phyloP scores from a whole-genome alignment of 441 rosid genomes.

The Croton setiger region DNA sequence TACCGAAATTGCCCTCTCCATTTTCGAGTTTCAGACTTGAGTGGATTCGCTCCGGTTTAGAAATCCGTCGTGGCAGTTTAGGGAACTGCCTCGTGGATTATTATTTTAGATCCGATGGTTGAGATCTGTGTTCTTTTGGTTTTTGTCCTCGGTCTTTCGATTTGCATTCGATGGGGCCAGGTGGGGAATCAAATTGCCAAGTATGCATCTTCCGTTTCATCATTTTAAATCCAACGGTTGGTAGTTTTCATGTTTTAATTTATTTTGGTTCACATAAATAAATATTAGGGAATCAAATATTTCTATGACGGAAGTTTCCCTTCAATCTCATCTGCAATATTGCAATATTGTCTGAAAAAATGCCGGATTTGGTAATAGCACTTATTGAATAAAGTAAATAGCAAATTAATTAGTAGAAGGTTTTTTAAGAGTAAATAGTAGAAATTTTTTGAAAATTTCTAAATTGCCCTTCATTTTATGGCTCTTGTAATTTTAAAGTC shows the following conservation, averaged over 20 bases:
- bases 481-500: too few species aligned
- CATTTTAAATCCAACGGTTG: neutral
- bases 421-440: too few species aligned
- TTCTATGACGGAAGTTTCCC: neutral
- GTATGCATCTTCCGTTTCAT: neutral
- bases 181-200: neutral
- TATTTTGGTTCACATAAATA: conserved; percentile 10
- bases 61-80: neutral
- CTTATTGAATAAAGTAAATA: too few species aligned
- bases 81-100: neutral
- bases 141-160: neutral
- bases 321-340: conserved; percentile 8
- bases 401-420: too few species aligned
- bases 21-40: neutral
- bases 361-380: too few species aligned
- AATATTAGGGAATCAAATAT: neutral
- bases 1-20: conserved; percentile 12
- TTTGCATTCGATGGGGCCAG: neutral
- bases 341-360: too few species aligned
- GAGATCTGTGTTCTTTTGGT: neutral
- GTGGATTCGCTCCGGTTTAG: neutral
- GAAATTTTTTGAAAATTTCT: too few species aligned
- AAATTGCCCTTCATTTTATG: too few species aligned
- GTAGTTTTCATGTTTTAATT: neutral
- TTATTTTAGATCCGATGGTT: conserved; percentile 12